These are phyloP conservation scores for Claviceps arundinis DNA, from an alignment of 2,329 filamentous ascomycete genomes.

Conservation along the genomic window DNA sequence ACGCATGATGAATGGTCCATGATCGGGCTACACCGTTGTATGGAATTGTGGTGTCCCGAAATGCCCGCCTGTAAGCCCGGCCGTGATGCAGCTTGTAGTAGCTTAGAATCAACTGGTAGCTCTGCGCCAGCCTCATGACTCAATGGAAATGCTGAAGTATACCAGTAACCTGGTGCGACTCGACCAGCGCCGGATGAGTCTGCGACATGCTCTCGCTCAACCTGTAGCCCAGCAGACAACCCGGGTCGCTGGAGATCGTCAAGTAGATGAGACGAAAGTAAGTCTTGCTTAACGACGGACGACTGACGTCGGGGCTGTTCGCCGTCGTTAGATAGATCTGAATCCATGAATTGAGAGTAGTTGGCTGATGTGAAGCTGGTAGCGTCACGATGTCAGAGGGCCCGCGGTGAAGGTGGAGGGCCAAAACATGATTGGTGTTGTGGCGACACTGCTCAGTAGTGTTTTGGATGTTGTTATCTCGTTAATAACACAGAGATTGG, in stretches of 20 bases:
- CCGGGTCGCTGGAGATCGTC: neutral
- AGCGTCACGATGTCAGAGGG: conserved; percentile 3
- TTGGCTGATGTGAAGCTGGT: neutral
- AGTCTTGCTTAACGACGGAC: conserved; percentile 60
- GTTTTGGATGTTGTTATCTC: too few relatives aligned
- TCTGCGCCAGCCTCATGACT: conserved; percentile 23
- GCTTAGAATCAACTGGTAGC: conserved; percentile 40
- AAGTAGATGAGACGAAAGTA: conserved; percentile 19
- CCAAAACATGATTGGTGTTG: neutral
- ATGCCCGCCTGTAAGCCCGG: conserved; percentile 30
- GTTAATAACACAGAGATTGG: too few relatives aligned
- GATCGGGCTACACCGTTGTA: conserved; percentile 17
- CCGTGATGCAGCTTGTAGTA: conserved; percentile 41
- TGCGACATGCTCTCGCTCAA: conserved; percentile 4
- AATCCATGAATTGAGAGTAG: conserved; percentile 15
- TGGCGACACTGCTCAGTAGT: neutral
- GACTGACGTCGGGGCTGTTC: conserved; percentile 14
- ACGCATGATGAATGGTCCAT: conserved; percentile 18
- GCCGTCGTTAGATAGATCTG: conserved; percentile 13
- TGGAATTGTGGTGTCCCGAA: conserved; percentile 12
- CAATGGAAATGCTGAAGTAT: conserved; percentile 28
- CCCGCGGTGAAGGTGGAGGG: neutral
- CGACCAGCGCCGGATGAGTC: conserved; percentile 15
- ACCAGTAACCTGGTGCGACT: conserved; percentile 41
- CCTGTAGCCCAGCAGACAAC: neutral